A percentile compares a stretch with the other conserved stretches of the same genome.
phyloP scores from a whole-genome alignment of 2,329 filamentous ascomycete genomes.

The Fusarium proliferatum region DNA sequence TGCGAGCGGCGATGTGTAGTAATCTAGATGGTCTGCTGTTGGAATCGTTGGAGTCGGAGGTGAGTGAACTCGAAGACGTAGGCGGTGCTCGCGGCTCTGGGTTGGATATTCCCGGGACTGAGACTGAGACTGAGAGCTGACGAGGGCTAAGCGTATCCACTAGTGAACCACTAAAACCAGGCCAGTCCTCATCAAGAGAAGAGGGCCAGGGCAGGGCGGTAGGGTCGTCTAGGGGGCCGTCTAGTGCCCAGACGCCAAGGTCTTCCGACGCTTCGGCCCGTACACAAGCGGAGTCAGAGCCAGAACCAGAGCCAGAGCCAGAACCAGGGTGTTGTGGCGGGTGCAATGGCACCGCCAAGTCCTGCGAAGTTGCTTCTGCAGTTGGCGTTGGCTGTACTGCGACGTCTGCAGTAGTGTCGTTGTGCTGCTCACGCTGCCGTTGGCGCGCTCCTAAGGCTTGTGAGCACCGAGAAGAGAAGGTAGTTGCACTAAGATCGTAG shows the following conservation, averaged over 20 bases:
- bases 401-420: neutral
- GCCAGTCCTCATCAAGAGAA: neutral
- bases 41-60: neutral
- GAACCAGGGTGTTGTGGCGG: neutral
- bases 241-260: neutral
- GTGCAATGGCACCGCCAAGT: neutral
- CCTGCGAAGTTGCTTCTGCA: neutral
- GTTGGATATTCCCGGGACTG: neutral
- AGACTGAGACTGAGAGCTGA: neutral
- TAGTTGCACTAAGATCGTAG: neutral
- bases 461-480: neutral
- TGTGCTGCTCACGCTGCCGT: neutral
- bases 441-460: neutral
- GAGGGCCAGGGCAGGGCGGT: neutral
- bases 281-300: neutral
- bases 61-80: neutral
- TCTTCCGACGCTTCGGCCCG: conserved; percentile 1
- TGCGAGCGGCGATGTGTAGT: neutral
- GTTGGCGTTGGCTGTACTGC: neutral
- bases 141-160: neutral
- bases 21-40: neutral
- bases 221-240: neutral
- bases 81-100: neutral
- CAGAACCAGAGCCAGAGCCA: neutral
- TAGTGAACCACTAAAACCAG: neutral